Percentiles rank a stretch among this genome's conserved stretches.
These are phyloP conservation scores for Escovopsis sp. DNA, from an alignment of 2,329 filamentous ascomycete genomes.

Conservation along the genomic window DNA sequence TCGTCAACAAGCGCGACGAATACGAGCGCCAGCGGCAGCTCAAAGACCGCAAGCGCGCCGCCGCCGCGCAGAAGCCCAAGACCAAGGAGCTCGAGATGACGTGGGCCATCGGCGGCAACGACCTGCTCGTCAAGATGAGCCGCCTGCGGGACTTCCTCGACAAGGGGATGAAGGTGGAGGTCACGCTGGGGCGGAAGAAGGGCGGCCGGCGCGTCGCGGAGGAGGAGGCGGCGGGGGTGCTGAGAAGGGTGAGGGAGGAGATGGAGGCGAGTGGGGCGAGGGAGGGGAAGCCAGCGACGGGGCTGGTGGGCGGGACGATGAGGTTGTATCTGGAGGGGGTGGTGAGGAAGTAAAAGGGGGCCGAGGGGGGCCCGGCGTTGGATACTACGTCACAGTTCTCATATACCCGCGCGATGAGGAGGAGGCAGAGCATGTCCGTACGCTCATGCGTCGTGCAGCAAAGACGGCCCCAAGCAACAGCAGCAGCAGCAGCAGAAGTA, in stretches of 20 bases:
- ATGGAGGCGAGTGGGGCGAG: slow-evolving; percentile 21
- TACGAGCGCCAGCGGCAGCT: slow-evolving; percentile 25
- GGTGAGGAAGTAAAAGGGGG: slow-evolving; percentile 4
- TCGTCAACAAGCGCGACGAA: slow-evolving; percentile 44
- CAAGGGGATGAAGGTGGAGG: slow-evolving; percentile 61
- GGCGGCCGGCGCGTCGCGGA: slow-evolving; percentile 39
- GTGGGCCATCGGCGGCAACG: slow-evolving; percentile 68
- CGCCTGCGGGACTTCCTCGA: slow-evolving; percentile 52
- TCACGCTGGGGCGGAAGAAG: slow-evolving; percentile 53
- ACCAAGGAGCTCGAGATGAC: slow-evolving; percentile 75
- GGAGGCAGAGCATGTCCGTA: too few relatives aligned
- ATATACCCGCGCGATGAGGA: too few relatives aligned
- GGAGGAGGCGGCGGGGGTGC: slow-evolving; percentile 44
- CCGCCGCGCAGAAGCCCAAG: slow-evolving; percentile 25
- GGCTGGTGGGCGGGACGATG: slow-evolving; percentile 26
- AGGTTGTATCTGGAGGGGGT: slow-evolving; percentile 27
- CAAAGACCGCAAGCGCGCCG: slow-evolving; percentile 29
- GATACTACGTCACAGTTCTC: too few relatives aligned
- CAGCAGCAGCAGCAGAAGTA: too few relatives aligned
- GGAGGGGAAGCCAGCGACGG: slow-evolving; percentile 30
- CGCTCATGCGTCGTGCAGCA: too few relatives aligned
- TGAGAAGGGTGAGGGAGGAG: slow-evolving; percentile 26
- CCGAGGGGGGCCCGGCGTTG: too few relatives aligned
- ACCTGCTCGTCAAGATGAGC: slow-evolving; percentile 56
- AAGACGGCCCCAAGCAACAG: too few relatives aligned